Evolutionary conservation across 352 stramenopile genomes (phyloP), one percentile per base, ranked within the genome.

Genomic region (Phytophthora fragariae): DNA sequence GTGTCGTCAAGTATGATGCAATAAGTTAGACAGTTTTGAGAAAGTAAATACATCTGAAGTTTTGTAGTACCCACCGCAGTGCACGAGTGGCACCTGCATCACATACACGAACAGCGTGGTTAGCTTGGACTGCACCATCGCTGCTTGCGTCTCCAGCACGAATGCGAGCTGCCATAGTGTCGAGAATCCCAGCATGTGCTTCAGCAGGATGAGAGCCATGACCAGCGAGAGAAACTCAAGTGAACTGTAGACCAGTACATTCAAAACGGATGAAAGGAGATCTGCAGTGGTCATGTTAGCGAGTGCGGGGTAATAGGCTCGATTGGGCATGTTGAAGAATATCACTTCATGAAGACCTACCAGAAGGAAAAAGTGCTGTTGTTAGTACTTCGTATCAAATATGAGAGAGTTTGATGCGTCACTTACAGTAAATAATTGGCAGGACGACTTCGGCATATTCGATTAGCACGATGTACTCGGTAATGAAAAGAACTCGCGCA

Each of bases 371-470:
- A 55, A 41, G 9, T 7, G 33, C 19, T 41, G 11, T 31, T 31
- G 27, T 31, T 31, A 49, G 14, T 0, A 21, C 19, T 21, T 21
- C 19, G 19, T 49, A 21, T 2, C 14, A 12, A 17, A 49, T 5
- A 12, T 41, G 35, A 31, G 27, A 31, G 27, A 31, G 27, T 31
- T 31, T 6, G 27, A 5, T 11, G 14, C 12, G 1, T 24, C 3
- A 52, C 44, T 21, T 65, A 84, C 73, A 59, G 46, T 86, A 85
- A 11, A 83, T 53, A 24, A 76, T 56, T 24, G 81, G 72, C 29
- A 88, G 53, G 2, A 80, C 64, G 5, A 83, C 72, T 58, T 84
- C 76, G 3, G 64, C 68, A 29, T 83, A 86, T 59, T 86, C 81
- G 7, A 79, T 62, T 31, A 86, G 64, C 19, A 84, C 55, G 44